phyloP scores from a whole-genome alignment of 2,329 filamentous ascomycete species.

The Tolypocladium ophioglossoides region DNA sequence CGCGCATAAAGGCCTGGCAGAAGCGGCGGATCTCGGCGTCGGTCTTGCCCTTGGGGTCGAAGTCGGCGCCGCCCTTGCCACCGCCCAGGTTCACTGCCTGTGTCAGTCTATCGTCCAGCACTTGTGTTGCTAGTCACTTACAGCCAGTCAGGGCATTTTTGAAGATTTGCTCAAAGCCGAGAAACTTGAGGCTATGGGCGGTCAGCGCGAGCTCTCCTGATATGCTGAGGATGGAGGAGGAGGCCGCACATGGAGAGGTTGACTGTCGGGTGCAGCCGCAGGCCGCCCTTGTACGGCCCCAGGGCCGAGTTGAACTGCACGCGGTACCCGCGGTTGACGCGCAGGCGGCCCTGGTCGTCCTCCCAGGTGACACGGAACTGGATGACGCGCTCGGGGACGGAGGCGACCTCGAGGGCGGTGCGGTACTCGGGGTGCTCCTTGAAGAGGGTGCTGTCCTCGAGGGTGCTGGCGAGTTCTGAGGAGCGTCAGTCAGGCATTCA shows the following conservation, averaged over 20 bases:
- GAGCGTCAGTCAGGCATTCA: constrained; percentile 3
- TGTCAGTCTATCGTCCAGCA: not conserved
- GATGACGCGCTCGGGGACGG: constrained; percentile 88
- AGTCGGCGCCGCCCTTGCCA: constrained; percentile 95
- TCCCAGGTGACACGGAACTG: constrained; percentile 98
- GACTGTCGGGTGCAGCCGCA: constrained; percentile 87
- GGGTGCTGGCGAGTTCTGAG: constrained; percentile 83
- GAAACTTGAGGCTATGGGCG: constrained; percentile 70
- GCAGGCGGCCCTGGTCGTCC: constrained; percentile 78
- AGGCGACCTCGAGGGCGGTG: constrained; percentile 76
- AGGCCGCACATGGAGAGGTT: constrained; percentile 52
- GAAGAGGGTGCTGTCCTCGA: constrained; percentile 91
- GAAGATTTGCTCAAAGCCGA: constrained; percentile 99
- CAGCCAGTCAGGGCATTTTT: constrained; percentile 96
- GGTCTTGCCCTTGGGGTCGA: constrained; percentile 97
- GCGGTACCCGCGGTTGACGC: constrained; percentile 91
- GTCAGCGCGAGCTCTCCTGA: not conserved
- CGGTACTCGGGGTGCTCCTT: constrained; percentile 89
- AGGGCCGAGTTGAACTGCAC: constrained; percentile 98
- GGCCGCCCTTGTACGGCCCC: constrained; percentile 95
- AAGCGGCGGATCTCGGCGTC: constrained; percentile 97
- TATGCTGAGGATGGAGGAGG: not conserved
- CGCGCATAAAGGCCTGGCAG: constrained; percentile 92
- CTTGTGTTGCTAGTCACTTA: constrained; percentile 35
- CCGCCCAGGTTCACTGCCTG: constrained; percentile 63